Evolutionary conservation across 495 filamentous ascomycete species (phyloP), one percentile per base, ranked within the genome.

Genomic region (Umbilicaria muhlenbergii): DNA sequence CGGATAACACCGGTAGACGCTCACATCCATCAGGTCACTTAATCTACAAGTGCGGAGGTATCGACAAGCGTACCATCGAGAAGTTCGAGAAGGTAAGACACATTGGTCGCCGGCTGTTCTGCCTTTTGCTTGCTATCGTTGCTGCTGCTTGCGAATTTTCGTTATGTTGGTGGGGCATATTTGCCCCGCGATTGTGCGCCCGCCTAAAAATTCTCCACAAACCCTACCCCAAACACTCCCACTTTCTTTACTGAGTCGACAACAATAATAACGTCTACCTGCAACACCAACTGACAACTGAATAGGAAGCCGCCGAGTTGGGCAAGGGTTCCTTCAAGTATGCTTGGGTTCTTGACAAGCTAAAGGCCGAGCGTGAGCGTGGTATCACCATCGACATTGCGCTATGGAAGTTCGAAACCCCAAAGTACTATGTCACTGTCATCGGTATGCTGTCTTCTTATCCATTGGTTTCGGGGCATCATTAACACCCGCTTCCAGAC

Each of bases 251-350:
- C 42, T 34, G 12, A 36, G 11, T 36, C 36, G 17, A 47, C 10
- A 35, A 28, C 2, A 28, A 28, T 28, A 19, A 16, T 6, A 36
- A 16, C 11, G 32, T 36, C 34, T 36, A 8, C 15, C 32, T 17
- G 44, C 44, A 39, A 31, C 40, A 39, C 15, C 53, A 55, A 46
- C 66, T 75, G 54, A 76, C 56, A 41, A 35, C 32, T 15, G 31
- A 36, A 65, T 52, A 89, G 88, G 91, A 98, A 84, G 91, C 91
- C 59, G 84, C 86, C 74, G 92, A 98, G 70, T 77, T 98, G 67
- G 91, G 91, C 69, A 98, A 98, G 79, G 91, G 91, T 73, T 98
- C 91, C 65, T 98, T 98, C 87, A 98, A 98, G 80, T 98, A 98
- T 73, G 91, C 91, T 56, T 98, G 91, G 91, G 91, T 98, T 74